These are phyloP conservation scores for Chytriomyces sp. DNA, from an alignment of 192 early-diverging fungal genomes.

Conservation along the genomic window DNA sequence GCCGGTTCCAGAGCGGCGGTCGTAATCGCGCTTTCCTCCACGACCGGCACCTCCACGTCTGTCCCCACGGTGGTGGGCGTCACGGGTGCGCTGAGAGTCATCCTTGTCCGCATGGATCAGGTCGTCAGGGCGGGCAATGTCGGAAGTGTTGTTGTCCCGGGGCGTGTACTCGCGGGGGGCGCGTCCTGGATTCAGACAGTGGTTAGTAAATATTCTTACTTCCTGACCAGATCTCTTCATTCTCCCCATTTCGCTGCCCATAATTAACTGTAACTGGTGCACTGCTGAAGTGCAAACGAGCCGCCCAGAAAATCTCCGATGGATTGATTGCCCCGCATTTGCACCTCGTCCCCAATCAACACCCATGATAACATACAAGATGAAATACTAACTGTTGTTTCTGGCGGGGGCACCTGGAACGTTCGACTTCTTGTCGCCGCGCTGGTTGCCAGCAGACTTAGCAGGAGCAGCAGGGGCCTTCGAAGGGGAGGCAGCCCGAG, in stretches of 20 bases:
- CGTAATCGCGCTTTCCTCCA: slow-evolving; percentile 68
- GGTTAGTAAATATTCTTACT: no score
- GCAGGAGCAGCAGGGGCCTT: not conserved
- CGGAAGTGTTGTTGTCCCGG: slow-evolving; percentile 32
- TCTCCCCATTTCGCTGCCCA: no score
- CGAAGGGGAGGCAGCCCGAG: slow-evolving; percentile 22
- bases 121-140: slow-evolving; percentile 28
- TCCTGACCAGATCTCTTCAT: no score
- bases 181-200: not conserved
- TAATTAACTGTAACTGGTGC: no score
- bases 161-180: slow-evolving; percentile 32
- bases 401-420: slow-evolving; percentile 26
- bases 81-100: slow-evolving; percentile 28
- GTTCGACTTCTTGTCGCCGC: slow-evolving; percentile 31
- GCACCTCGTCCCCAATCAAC: no score
- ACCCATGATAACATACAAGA: slow-evolving; percentile 18
- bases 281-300: no score
- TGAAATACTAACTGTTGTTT: slow-evolving; percentile 35
- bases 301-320: no score
- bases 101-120: not conserved
- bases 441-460: slow-evolving; percentile 21
- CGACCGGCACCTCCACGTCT: slow-evolving; percentile 51
- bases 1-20: slow-evolving; percentile 85
- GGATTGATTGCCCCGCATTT: no score
- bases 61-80: slow-evolving; percentile 37